Conservation (phyloP, 192 early-diverging fungal genomes). For the Gamsiella multidivaricata region DNA sequence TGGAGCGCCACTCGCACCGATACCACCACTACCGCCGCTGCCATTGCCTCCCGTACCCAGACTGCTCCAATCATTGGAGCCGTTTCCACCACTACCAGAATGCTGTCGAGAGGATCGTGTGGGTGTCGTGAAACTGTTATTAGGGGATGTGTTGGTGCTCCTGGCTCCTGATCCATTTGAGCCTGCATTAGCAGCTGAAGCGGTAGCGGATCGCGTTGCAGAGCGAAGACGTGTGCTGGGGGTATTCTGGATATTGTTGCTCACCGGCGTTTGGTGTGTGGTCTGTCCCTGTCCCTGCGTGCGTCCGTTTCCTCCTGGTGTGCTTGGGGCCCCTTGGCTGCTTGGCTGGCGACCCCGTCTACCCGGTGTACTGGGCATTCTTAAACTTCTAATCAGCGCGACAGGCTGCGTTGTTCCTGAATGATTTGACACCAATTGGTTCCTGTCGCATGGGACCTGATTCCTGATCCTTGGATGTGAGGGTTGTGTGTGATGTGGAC, state of each 20-base stretch:
- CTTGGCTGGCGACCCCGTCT: not conserved
- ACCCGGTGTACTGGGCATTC: not conserved
- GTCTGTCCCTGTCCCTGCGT: not conserved
- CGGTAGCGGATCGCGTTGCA: not conserved
- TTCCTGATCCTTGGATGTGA: too few species aligned
- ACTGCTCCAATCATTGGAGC: slow-evolving; percentile 4
- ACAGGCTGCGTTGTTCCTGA: too few species aligned
- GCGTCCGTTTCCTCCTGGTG: too few species aligned
- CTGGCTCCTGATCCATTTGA: not conserved
- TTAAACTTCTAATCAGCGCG: too few species aligned
- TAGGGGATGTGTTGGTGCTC: slow-evolving; percentile 17
- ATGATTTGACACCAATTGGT: too few species aligned
- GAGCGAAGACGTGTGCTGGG: slow-evolving; percentile 4
- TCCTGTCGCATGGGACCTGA: too few species aligned
- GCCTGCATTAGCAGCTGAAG: not conserved
- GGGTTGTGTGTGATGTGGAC: too few species aligned
- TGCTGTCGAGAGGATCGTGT: slow-evolving; percentile 13
- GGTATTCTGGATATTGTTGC: slow-evolving; percentile 11
- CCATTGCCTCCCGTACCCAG: slow-evolving; percentile 1
- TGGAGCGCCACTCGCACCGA: not conserved
- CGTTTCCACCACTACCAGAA: not conserved
- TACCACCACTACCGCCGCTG: slow-evolving; percentile 10
- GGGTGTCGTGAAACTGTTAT: slow-evolving; percentile 31
- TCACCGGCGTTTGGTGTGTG: slow-evolving; percentile 2
- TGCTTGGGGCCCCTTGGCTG: not conserved